Evolutionary conservation across 2,329 filamentous ascomycete genomes (phyloP).

Genomic region (Aspergillus sergii): DNA sequence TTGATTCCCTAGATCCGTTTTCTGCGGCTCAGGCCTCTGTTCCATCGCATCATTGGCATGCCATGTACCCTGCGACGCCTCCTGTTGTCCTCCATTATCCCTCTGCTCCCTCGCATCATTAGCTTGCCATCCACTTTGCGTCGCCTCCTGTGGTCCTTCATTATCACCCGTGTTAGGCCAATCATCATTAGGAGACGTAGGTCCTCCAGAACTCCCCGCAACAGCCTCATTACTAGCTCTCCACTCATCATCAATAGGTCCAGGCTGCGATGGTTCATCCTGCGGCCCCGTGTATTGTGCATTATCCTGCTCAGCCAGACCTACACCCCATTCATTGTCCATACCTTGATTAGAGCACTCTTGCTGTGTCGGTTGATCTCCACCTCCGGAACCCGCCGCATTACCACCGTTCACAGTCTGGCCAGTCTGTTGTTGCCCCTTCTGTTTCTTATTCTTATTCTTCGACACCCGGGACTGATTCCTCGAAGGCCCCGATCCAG

Average conservation of each 20-base stretch:
- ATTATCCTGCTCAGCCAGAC: neutral
- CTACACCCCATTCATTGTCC: neutral
- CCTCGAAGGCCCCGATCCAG: neutral
- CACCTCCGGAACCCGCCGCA: neutral
- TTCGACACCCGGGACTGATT: neutral
- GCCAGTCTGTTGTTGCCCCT: neutral
- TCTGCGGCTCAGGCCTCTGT: neutral
- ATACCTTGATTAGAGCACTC: neutral
- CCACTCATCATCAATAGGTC: neutral
- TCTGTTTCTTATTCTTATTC: neutral
- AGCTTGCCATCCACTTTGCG: neutral
- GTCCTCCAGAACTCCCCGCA: neutral
- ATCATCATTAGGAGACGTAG: neutral
- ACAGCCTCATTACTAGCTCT: neutral
- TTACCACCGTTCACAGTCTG: neutral
- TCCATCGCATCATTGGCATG: neutral
- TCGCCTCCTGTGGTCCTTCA: neutral
- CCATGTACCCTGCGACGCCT: neutral
- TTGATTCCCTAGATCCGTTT: no score
- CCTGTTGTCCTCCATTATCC: neutral
- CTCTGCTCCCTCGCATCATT: neutral
- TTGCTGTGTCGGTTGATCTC: neutral
- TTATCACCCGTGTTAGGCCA: neutral
- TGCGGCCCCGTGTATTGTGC: neutral
- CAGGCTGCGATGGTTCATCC: neutral